Evolutionary conservation across 768 basidiomycete genomes (phyloP), one percentile per base, ranked within the genome.

Genomic region (Rhodotorula kratochvilovae): DNA sequence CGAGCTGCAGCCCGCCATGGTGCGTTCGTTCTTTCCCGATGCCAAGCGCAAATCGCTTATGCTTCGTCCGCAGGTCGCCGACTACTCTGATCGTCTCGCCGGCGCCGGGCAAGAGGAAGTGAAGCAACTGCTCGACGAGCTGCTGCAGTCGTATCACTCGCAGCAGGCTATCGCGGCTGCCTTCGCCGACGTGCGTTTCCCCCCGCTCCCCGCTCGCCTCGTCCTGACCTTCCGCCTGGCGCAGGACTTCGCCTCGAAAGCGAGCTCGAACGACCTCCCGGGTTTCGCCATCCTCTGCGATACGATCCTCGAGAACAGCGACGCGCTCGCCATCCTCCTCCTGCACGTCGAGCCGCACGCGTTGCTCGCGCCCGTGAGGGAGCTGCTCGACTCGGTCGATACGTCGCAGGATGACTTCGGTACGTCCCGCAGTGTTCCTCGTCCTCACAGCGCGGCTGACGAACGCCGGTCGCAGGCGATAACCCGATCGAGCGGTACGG

Each of bases 401-500:
- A 33, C 54, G 3, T 33, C 56, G 3, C 51, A 57, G 8, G 66
- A 70, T 16, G 63, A 59, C 29, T 72, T 55, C 16, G 63, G 74
- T 72, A 48, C 15, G 73, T 33, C 4, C 7, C n/a, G n/a, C n/a
- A n/a, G n/a, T 8, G 8, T 11, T 43, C 13, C 23, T 35, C 35
- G 5, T 17, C 6, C n/a, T 5, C 19, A 35, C 0, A 53, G n/a
- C n/a, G n/a, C n/a, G 3, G 46, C 21, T 11, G 25, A 25, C 11
- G 10, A 8, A 23, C 6, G 12, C 8, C 43, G 39, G 10, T 2
- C 6, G 19, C 63, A 74, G 73, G 60, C 31, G 69, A 75, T 12
- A 68, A 70, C 59, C 43, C 71, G 2, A 66, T 65, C 13, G 74
- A 75, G 50, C 61, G 68, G 13, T 75, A 69, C 60, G 74, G 74